Evolutionary conservation across 2,329 filamentous ascomycete genomes (phyloP), one percentile per base, ranked within the genome.

Genomic region (Epicoccum nigrum): DNA sequence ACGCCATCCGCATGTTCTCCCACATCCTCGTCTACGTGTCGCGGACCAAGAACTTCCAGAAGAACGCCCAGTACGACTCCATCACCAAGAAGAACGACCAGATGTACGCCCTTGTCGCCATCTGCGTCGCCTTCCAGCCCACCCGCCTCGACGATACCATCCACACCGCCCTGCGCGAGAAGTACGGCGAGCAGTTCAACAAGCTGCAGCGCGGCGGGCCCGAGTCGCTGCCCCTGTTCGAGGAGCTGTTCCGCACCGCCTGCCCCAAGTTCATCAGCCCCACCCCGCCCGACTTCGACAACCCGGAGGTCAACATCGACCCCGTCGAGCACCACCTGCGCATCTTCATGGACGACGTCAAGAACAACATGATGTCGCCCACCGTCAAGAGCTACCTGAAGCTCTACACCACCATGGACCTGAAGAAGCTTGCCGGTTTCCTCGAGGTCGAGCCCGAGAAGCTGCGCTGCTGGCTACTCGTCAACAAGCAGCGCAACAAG

Each of bases 21-120:
- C 94, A 99, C 84, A 99, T 99, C 77, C 86, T 99, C 68, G 89
- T 99, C 79, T 99, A 97, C 79, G 92, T 99, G 63, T 96, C 92
- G 65, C 85, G 94, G 70, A 99, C 94, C 73, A 99, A 99, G 89
- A 97, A 97, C 84, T 97, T 97, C 86, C 94, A 99, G 80, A 99
- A 97, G 87, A 96, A 92, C 76, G 89, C 90, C 21, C 89, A 96
- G 80, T 97, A 96, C 81, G 94, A 99, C 77, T 95, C 91, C 59
- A 97, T 97, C 77, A 92, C 90, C 70, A 99, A 99, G 89, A 97
- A 97, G 87, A 97, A 96, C 77, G 94, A 99, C 77, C 94, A 99
- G 83, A 97, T 99, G 93, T 97, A 97, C 76, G 94, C 94, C 31
- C 85, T 99, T 64, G 95, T 99, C 67, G 93, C 94, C 76, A 97